Base-by-base conservation (phyloP, 768 basidiomycete genomes). In the Lactifluus piperatus region DNA sequence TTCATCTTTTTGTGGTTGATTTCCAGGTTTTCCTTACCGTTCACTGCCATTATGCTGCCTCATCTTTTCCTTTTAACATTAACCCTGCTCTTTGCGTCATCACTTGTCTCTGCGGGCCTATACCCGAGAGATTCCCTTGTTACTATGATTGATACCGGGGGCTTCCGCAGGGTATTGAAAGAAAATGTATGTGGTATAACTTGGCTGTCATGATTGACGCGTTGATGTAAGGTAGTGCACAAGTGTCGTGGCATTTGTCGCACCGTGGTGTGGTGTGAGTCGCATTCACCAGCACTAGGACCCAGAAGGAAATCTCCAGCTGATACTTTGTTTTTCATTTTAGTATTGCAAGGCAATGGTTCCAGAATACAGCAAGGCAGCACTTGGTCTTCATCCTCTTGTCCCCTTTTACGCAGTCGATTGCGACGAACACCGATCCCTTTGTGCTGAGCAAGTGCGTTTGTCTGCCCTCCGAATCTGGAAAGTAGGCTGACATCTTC, bases 371-470 rank as follows among this genome's bases (percentile, higher is more conserved):
- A 84, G 81, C 69, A 86, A 88, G 65, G 91, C 91, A 4, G 92
- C 93, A 0, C 71, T 81, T 11, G 85, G 82, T 1, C 78, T 97
- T 7, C 77, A 83, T 58, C 93, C 94, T 3, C 76, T 97, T 27
- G 76, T 97, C 24, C 92, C 92, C 0, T 79, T 88, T 56, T 97
- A 94, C 70, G 91, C 93, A 13, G 81, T 97, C n/a, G 91, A 97
- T 69, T 97, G 94, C 63, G 93, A 97, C 67, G 85, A 80, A 14
- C 95, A 97, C 72, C 93, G 87, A 71, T 78, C 75, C 10, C 72
- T 97, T 7, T 97, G 94, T 68, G 81, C 82, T 0, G 84, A 91
- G 52, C 88, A 94, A 76, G 85, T 79, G 59, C 34, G 71, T 34
- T 30, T 20, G 18, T 27, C 36, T 48, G 18, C n/a, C 13, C 20